These are phyloP conservation scores for Penicillium italicum DNA, from an alignment of 2,329 filamentous ascomycete species.

Conservation along the genomic window DNA sequence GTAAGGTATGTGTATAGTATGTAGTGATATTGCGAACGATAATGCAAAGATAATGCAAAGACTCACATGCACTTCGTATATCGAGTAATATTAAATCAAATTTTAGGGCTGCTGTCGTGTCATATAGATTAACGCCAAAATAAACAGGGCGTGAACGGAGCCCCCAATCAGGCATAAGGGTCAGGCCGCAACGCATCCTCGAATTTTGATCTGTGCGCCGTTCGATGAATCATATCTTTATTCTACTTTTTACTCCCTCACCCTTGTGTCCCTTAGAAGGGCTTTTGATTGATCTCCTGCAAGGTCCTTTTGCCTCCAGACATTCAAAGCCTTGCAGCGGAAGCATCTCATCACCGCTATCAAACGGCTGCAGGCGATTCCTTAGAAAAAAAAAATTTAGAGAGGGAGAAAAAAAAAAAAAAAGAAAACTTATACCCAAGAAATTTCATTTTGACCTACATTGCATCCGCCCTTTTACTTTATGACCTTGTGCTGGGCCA, in stretches of 20 bases:
- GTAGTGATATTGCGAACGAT: not conserved
- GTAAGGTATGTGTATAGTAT: not conserved
- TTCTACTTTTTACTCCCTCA: slow-evolving; percentile 5
- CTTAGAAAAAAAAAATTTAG: not conserved
- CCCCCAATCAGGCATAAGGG: slow-evolving; percentile 25
- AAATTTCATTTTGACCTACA: slow-evolving; percentile 22
- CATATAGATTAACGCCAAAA: slow-evolving; percentile 6
- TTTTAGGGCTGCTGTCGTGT: slow-evolving; percentile 1
- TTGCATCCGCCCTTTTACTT: slow-evolving; percentile 15
- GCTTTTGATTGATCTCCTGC: slow-evolving; percentile 22
- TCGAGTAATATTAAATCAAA: not conserved
- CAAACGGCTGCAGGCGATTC: slow-evolving; percentile 14
- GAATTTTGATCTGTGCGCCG: slow-evolving; percentile 22
- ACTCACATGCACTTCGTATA: not conserved
- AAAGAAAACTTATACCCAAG: slow-evolving; percentile 8
- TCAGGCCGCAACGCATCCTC: slow-evolving; percentile 27
- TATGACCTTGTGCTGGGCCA: slow-evolving; percentile 19
- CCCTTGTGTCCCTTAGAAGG: slow-evolving; percentile 9
- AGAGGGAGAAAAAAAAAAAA: not conserved
- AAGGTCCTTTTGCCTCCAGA: slow-evolving; percentile 25
- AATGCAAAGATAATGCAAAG: not conserved
- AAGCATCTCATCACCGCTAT: slow-evolving; percentile 15
- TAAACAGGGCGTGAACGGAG: slow-evolving; percentile 6
- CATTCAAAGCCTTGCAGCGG: slow-evolving; percentile 25
- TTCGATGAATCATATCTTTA: slow-evolving; percentile 10